Evolutionary conservation across 805 yeast species (phyloP).

Genomic region (Pichia californica): DNA sequence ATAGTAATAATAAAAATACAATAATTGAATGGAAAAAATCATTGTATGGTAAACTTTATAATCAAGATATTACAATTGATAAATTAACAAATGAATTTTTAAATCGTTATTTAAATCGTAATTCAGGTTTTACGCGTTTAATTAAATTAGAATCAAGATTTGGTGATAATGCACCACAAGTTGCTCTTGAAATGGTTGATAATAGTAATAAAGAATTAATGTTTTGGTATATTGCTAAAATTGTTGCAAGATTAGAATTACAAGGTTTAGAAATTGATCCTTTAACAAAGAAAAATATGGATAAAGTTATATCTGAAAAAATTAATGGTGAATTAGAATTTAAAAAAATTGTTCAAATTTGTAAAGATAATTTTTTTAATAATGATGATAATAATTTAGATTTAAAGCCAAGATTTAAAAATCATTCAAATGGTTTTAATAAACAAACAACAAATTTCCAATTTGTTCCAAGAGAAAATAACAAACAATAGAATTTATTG

Average conservation of each 20-base stretch:
- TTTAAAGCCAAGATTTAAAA: slow-evolving; percentile 27
- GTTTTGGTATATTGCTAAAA: slow-evolving; percentile 71
- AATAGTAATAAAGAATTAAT: slow-evolving; percentile 51
- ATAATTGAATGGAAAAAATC: slow-evolving; percentile 23
- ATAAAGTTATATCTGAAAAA: slow-evolving; percentile 40
- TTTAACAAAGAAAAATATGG: slow-evolving; percentile 51
- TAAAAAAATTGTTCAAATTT: slow-evolving; percentile 52
- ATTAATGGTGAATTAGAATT: slow-evolving; percentile 49
- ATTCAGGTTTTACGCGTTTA: slow-evolving; percentile 82
- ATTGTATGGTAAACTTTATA: slow-evolving; percentile 36
- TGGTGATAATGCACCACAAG: slow-evolving; percentile 88
- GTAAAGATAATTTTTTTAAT: slow-evolving; percentile 41
- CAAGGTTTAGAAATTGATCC: slow-evolving; percentile 49
- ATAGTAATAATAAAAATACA: slow-evolving; percentile 15
- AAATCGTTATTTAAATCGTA: slow-evolving; percentile 54
- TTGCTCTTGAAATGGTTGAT: slow-evolving; percentile 82
- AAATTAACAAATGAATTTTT: slow-evolving; percentile 62
- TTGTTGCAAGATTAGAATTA: slow-evolving; percentile 71
- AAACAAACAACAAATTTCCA: slow-evolving; percentile 24
- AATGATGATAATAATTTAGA: slow-evolving; percentile 15
- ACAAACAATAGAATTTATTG: no score
- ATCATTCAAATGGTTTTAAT: slow-evolving; percentile 25
- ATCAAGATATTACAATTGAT: slow-evolving; percentile 46
- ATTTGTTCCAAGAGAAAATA: slow-evolving; percentile 27
- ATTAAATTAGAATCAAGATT: slow-evolving; percentile 76